These are phyloP conservation scores for Grosmannia huntii DNA, from an alignment of 2,329 filamentous ascomycete species.

Conservation along the genomic window DNA sequence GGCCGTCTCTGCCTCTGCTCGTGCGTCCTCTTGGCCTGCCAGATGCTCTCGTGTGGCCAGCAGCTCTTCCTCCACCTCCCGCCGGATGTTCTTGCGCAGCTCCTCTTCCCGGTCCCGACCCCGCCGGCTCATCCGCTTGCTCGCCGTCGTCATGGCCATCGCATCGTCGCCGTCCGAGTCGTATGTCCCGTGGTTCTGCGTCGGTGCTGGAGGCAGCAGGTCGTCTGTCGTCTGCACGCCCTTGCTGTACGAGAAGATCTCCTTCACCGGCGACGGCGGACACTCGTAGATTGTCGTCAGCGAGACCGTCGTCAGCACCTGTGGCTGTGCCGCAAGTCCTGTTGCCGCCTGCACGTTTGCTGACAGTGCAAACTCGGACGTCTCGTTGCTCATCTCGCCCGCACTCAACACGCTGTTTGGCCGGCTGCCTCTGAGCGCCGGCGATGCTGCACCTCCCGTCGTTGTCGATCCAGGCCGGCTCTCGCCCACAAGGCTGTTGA, in stretches of 20 bases:
- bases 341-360: slow-evolving; percentile 16
- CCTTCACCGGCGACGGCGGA: slow-evolving; percentile 60
- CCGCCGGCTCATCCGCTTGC: slow-evolving; percentile 64
- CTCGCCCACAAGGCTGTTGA: slow-evolving; percentile 71
- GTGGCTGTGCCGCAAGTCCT: slow-evolving; percentile 28
- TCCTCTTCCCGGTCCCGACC: slow-evolving; percentile 81
- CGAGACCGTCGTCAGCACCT: slow-evolving; percentile 61
- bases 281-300: slow-evolving; percentile 71
- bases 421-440: slow-evolving; percentile 56
- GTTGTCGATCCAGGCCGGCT: slow-evolving; percentile 53
- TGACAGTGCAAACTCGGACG: slow-evolving; percentile 44
- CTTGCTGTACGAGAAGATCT: slow-evolving; percentile 94
- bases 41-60: slow-evolving; percentile 52
- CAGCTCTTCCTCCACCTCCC: slow-evolving; percentile 88
- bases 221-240: slow-evolving; percentile 81
- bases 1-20: slow-evolving; percentile 42
- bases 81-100: slow-evolving; percentile 68
- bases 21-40: slow-evolving; percentile 59
- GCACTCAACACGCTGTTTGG: slow-evolving; percentile 79
- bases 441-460: slow-evolving; percentile 48
- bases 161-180: slow-evolving; percentile 53
- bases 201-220: slow-evolving; percentile 45
- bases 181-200: slow-evolving; percentile 39
- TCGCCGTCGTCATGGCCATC: slow-evolving; percentile 32
- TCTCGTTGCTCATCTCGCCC: slow-evolving; percentile 67